Base-by-base conservation (phyloP, 306 rosid species). In the Leucaena leucocephala region DNA sequence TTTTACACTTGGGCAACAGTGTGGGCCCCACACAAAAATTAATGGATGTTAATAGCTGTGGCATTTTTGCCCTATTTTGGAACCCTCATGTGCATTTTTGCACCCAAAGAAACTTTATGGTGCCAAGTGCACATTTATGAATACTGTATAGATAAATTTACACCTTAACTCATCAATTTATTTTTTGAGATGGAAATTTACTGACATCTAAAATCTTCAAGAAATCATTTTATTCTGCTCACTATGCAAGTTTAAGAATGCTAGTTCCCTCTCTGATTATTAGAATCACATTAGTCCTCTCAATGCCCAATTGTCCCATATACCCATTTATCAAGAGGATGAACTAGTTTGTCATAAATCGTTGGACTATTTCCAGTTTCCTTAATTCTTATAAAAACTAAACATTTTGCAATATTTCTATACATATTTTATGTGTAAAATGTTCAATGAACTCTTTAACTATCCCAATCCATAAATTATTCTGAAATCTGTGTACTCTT, bases 241-340 rank as follows among this genome's bases (percentile, higher is more conserved):
- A 50, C 59, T 35, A 13, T 71, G 58, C 68, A 72, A 64, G 76
- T 80, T 64, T 43, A 72, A 72, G 46, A 59, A 52, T 46, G 21
- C 54, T 74, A 8, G 8, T 54, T 36, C 27, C 17, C 68, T 43
- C 74, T 54, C 61, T 54, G 44, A 7, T 76, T 34, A 46, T 17
- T 71, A 40, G 8, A 42, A 33, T 64, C 58, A 54, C 61, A 44
- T 36, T 68, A 54, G 17, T 67, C 67, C 1, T 55, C 50, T 74
- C 55, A 39, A 6, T 36, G 19, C 42, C 22, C 72, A 33, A 68
- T 21, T 58, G 61, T 46, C 21, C 54, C 44, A 33, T 46, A 64
- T 44, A 54, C 76, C 55, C 42, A 64, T 35, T 12, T 55, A 2
- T 35, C 33, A 19, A 33, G 70, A 55, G 71, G 21, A 43, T 43